Evolutionary conservation across 1,284 basidiomycete genomes (phyloP).

Genomic region (Athelia sp.): DNA sequence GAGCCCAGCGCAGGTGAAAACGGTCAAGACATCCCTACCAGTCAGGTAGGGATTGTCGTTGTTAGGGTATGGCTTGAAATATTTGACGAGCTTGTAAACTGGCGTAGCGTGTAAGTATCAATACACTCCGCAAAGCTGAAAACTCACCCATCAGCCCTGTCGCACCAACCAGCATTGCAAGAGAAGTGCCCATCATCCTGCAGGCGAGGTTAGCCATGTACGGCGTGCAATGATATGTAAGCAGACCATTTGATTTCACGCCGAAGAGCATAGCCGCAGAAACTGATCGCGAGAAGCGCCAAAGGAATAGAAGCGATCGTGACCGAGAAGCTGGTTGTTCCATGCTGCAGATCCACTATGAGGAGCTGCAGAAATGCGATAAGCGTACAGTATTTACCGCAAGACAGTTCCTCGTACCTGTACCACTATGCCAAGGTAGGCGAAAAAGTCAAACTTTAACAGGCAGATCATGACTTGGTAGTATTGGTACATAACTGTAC

Average conservation of each 20-base stretch:
- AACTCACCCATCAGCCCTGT: conserved; percentile 45
- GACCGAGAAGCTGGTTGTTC: conserved; percentile 71
- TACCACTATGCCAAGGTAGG: conserved; percentile 78
- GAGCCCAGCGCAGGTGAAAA: conserved; percentile 18
- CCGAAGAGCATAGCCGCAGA: conserved; percentile 65
- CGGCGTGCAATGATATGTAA: not conserved
- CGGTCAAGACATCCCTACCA: conserved; percentile 17
- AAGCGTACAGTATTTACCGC: conserved; percentile 4
- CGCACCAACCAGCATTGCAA: conserved; percentile 71
- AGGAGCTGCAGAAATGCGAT: conserved; percentile 43
- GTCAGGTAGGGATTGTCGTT: conserved; percentile 11
- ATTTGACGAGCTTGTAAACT: conserved; percentile 23
- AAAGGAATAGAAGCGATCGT: conserved; percentile 79
- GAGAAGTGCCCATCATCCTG: conserved; percentile 31
- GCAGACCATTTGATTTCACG: conserved; percentile 71
- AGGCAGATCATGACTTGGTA: conserved; percentile 83
- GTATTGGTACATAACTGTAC: conserved; percentile 73
- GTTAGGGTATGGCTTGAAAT: conserved; percentile 14
- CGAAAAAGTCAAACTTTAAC: conserved; percentile 85
- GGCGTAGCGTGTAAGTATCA: not conserved
- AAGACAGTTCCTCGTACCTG: conserved; percentile 44
- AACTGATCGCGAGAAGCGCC: conserved; percentile 66
- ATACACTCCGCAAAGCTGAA: not conserved
- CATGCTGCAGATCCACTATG: conserved; percentile 60
- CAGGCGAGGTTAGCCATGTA: conserved; percentile 4